Evolutionary conservation across 139 green algal genomes (phyloP).

Genomic region (Coelastrella sp.): DNA sequence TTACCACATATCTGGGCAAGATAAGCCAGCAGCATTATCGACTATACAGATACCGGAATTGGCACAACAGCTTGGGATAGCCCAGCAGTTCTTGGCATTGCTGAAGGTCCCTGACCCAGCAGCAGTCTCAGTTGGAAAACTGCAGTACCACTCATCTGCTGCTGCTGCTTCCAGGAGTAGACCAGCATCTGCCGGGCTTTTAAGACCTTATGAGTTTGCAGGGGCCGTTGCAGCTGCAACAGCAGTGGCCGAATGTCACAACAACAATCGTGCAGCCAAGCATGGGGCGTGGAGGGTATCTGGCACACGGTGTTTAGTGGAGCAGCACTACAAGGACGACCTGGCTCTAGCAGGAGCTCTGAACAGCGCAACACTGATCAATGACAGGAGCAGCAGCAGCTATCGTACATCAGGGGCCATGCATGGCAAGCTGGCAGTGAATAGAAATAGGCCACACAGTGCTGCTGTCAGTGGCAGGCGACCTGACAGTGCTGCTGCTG

Average conservation of each 20-base stretch:
- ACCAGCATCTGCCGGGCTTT: background rate
- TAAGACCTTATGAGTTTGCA: background rate
- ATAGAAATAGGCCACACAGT: background rate
- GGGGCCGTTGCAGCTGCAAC: constrained; percentile 4
- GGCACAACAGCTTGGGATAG: background rate
- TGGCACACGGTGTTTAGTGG: background rate
- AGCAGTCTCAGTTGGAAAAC: background rate
- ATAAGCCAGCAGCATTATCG: background rate
- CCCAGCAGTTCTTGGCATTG: background rate
- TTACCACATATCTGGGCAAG: background rate
- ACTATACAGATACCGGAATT: background rate
- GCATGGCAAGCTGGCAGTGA: background rate
- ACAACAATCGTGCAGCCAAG: background rate
- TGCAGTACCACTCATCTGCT: background rate
- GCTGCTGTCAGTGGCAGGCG: background rate
- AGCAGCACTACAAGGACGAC: background rate
- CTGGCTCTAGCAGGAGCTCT: background rate
- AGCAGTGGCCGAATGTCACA: background rate
- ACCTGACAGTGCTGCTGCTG: background rate
- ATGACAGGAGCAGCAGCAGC: background rate
- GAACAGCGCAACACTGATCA: background rate
- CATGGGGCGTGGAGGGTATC: background rate
- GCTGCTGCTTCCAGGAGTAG: background rate
- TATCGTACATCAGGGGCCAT: background rate
- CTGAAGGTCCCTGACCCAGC: background rate